A percentile compares a stretch with the other conserved stretches of the same genome.
Evolutionary conservation across 306 rosid genomes (phyloP).

Genomic region (Abrus precatorius): DNA sequence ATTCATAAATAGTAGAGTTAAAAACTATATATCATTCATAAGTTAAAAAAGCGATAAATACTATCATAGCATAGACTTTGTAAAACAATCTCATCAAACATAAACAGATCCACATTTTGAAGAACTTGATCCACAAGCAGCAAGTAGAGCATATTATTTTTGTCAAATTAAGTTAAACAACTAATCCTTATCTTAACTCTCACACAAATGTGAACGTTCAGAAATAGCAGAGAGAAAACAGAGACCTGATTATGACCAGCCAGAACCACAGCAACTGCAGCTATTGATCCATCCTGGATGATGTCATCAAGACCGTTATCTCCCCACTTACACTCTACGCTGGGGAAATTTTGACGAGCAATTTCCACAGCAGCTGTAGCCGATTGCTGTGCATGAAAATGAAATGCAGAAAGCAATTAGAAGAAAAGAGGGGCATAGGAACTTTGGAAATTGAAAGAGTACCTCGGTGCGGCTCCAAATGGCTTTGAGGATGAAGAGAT

Average conservation of each 20-base stretch:
- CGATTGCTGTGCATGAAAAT: conserved; percentile 60
- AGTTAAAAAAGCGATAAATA: neutral
- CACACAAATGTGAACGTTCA: neutral
- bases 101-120: conserved; percentile 11
- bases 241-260: conserved; percentile 93
- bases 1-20: neutral
- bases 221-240: neutral
- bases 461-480: conserved; percentile 97
- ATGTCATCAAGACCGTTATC: conserved; percentile 79
- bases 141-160: neutral
- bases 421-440: neutral
- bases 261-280: conserved; percentile 90
- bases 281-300: conserved; percentile 64
- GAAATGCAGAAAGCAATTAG: neutral
- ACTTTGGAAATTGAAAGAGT: neutral
- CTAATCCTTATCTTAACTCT: neutral
- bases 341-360: conserved; percentile 65
- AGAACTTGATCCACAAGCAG: neutral
- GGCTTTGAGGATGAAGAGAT: conserved; percentile 72
- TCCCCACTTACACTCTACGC: conserved; percentile 78
- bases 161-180: neutral
- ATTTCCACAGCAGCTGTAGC: conserved; percentile 74
- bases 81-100: neutral
- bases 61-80: neutral
- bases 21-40: neutral